These are phyloP conservation scores for Colletotrichum melonis DNA, from an alignment of 2,329 filamentous ascomycete species.

Conservation along the genomic window DNA sequence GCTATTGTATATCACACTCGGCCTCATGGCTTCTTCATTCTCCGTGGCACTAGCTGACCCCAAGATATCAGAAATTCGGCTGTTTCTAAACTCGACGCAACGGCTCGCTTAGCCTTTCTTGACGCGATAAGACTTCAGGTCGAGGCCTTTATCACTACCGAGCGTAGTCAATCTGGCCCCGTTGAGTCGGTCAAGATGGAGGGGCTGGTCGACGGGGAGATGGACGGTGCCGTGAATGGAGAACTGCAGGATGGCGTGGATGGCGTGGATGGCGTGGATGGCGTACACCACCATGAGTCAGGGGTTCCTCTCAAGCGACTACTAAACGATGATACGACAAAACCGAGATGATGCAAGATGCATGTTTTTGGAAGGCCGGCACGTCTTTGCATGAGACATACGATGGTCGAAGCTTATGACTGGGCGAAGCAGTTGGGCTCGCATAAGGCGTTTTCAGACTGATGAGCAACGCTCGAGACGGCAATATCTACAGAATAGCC, in stretches of 20 bases:
- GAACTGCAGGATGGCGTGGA: not conserved
- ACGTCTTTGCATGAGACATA: not conserved
- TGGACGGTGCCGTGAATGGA: not conserved
- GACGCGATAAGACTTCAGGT: constrained; percentile 25
- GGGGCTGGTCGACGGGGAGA: not conserved
- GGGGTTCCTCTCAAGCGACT: constrained; percentile 14
- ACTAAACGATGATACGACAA: constrained; percentile 19
- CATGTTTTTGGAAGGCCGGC: not conserved
- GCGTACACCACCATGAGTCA: not conserved
- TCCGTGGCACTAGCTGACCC: constrained; percentile 7
- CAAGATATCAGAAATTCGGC: constrained; percentile 15
- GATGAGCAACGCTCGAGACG: not conserved
- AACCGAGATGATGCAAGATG: constrained; percentile 5
- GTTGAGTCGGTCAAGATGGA: not conserved
- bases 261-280: not conserved
- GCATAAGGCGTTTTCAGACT: not conserved
- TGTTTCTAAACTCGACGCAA: constrained; percentile 23
- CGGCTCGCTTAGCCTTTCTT: constrained; percentile 10
- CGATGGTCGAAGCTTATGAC: not conserved
- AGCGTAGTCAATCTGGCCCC: not conserved
- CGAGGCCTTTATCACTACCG: not conserved
- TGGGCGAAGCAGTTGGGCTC: not conserved
- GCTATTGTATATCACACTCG: constrained; percentile 15
- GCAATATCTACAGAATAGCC: not conserved
- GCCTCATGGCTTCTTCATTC: not conserved